Conservation (phyloP, 164 flowering plant genomes). For the Kalanchoe fedtschenkoi region DNA sequence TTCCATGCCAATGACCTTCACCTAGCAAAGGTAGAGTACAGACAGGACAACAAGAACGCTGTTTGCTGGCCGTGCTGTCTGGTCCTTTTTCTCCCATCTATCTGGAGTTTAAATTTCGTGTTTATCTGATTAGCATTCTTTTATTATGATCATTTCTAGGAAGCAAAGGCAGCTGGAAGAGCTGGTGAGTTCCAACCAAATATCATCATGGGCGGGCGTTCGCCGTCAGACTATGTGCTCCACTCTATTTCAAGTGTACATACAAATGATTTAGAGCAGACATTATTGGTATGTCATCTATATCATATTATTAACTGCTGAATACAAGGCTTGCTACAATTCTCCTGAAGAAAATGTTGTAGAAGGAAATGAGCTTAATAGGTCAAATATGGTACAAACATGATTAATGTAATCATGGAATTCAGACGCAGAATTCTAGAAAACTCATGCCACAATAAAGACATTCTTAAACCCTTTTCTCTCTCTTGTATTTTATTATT, state of each 20-base stretch:
- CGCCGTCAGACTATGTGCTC: constrained; percentile 82
- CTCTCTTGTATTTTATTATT: not conserved
- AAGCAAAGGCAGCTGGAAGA: constrained; percentile 46
- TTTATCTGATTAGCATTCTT: not conserved
- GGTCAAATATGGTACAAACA: not conserved
- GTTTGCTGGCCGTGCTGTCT: not conserved
- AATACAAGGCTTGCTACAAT: constrained; percentile 1
- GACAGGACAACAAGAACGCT: not conserved
- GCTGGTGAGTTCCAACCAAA: constrained; percentile 51
- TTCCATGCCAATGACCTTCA: not conserved
- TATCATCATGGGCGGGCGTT: constrained; percentile 64
- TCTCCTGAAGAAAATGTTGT: too few species aligned
- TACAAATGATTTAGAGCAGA: constrained; percentile 83
- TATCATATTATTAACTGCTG: not conserved
- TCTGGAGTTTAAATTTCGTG: not conserved
- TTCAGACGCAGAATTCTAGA: not conserved
- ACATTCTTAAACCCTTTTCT: not conserved
- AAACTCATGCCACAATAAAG: not conserved
- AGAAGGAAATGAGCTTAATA: not conserved
- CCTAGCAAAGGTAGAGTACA: not conserved
- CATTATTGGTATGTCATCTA: constrained; percentile 52
- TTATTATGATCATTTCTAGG: constrained; percentile 41
- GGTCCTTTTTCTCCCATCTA: not conserved
- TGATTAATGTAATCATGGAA: not conserved
- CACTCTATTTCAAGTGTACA: constrained; percentile 60